phyloP scores from a whole-genome alignment of 2,329 filamentous ascomycete genomes.

The Fusarium musae region DNA sequence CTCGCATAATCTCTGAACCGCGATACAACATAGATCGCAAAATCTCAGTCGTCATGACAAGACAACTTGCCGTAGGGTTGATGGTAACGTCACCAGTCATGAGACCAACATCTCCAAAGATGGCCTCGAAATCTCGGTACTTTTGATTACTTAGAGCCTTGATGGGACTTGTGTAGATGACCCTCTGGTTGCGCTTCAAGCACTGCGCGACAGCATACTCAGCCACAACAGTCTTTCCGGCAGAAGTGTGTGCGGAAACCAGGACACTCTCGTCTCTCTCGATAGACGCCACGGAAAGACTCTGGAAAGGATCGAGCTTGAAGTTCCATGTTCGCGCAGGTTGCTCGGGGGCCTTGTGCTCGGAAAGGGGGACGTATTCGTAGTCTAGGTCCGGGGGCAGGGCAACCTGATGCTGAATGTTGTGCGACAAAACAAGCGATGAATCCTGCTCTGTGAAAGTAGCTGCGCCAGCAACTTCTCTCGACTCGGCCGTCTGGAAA shows the following conservation, averaged over 20 bases:
- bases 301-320: slow-evolving; percentile 96
- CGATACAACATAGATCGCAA: slow-evolving; percentile 97
- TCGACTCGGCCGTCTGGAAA: slow-evolving; percentile 93
- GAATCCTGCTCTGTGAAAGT: slow-evolving; percentile 74
- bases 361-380: slow-evolving; percentile 92
- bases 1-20: slow-evolving; percentile 98
- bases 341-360: slow-evolving; percentile 89
- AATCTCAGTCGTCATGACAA: slow-evolving; percentile 99
- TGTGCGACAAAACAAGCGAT: slow-evolving; percentile 88
- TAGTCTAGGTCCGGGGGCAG: slow-evolving; percentile 94
- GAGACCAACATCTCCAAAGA: slow-evolving; percentile 95
- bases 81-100: slow-evolving; percentile 99
- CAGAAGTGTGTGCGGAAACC: slow-evolving; percentile 96
- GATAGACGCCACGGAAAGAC: slow-evolving; percentile 92
- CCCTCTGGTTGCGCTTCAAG: slow-evolving; percentile 94
- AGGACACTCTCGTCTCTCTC: slow-evolving; percentile 96
- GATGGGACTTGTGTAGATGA: slow-evolving; percentile 99
- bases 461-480: slow-evolving; percentile 85
- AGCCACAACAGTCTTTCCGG: slow-evolving; percentile 97
- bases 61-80: slow-evolving; percentile 95
- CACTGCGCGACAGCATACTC: slow-evolving; percentile 99
- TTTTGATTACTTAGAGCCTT: slow-evolving; percentile 99
- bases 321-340: slow-evolving; percentile 89
- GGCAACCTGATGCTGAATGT: slow-evolving; percentile 98
- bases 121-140: slow-evolving; percentile 93